phyloP scores from a whole-genome alignment of 805 yeast species.

The Isabelozyma gotoi region DNA sequence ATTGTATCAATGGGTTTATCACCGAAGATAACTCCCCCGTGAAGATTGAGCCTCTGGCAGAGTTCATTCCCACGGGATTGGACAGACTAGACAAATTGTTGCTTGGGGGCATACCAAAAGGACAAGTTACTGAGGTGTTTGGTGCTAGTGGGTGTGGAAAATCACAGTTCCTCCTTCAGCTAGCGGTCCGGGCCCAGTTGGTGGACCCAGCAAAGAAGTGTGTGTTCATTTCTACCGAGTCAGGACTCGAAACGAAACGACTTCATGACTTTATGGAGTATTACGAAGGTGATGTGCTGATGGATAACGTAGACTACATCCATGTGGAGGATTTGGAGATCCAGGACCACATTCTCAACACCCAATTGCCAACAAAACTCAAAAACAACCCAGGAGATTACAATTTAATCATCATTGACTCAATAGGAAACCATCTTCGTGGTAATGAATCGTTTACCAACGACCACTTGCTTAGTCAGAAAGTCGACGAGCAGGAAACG shows the following conservation, averaged over 20 bases:
- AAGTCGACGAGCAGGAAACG: slow-evolving; percentile 17
- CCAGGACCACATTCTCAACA: slow-evolving; percentile 69
- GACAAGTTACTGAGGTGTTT: slow-evolving; percentile 62
- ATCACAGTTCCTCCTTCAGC: slow-evolving; percentile 72
- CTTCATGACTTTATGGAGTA: slow-evolving; percentile 30
- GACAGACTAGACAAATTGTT: slow-evolving; percentile 21
- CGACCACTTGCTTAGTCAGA: slow-evolving; percentile 30
- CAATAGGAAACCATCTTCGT: slow-evolving; percentile 79
- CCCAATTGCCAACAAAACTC: slow-evolving; percentile 62
- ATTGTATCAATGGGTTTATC: not conserved
- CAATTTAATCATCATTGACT: slow-evolving; percentile 70
- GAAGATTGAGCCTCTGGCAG: not conserved
- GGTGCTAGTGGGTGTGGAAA: slow-evolving; percentile 90
- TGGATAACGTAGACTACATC: slow-evolving; percentile 47
- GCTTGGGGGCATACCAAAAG: slow-evolving; percentile 30
- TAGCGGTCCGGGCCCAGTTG: slow-evolving; percentile 57
- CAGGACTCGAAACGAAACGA: slow-evolving; percentile 65
- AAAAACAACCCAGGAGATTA: slow-evolving; percentile 29
- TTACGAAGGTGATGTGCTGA: slow-evolving; percentile 10
- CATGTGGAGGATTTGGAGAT: slow-evolving; percentile 67
- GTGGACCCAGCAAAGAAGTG: slow-evolving; percentile 8
- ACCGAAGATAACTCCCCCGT: not conserved
- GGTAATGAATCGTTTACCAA: slow-evolving; percentile 47
- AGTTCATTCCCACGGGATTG: slow-evolving; percentile 22
- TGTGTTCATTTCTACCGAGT: slow-evolving; percentile 82